Percentiles rank a stretch among this genome's conserved stretches.
phyloP scores from a whole-genome alignment of 306 rosid genomes.

The Quercus variabilis region DNA sequence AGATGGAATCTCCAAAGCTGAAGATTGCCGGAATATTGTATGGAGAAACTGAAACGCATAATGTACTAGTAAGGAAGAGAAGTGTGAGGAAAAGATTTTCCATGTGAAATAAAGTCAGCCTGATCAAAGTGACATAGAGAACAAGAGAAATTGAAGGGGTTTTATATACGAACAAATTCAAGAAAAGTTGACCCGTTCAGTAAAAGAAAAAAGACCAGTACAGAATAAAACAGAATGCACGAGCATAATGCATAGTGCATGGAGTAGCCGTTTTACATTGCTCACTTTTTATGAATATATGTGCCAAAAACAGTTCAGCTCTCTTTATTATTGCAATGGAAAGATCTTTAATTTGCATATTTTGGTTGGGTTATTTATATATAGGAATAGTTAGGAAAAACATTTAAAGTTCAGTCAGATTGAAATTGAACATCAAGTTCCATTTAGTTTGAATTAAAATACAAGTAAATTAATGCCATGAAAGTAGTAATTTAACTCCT shows the following conservation, averaged over 20 bases:
- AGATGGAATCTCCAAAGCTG: conserved; percentile 33
- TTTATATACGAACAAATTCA: neutral
- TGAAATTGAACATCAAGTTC: too few relatives aligned
- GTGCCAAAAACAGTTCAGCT: too few relatives aligned
- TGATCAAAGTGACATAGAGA: neutral
- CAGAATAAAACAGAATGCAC: conserved; percentile 4
- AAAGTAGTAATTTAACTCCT: too few relatives aligned
- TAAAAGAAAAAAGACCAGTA: neutral
- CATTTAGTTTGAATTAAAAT: too few relatives aligned
- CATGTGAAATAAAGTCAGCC: neutral
- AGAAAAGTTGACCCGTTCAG: neutral
- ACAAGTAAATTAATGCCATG: too few relatives aligned
- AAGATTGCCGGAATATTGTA: conserved; percentile 14
- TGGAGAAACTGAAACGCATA: neutral
- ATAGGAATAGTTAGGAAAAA: too few relatives aligned
- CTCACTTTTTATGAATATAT: too few relatives aligned
- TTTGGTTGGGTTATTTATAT: too few relatives aligned
- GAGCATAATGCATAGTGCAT: conserved; percentile 17
- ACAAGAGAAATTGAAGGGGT: neutral
- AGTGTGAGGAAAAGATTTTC: neutral
- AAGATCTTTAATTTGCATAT: too few relatives aligned
- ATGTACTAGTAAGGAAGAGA: neutral
- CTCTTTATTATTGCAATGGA: too few relatives aligned
- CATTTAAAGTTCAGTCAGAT: too few relatives aligned
- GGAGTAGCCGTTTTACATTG: neutral